Percentiles rank a stretch among this genome's conserved stretches.
These are phyloP conservation scores for Mallotus nudiflorus DNA, from an alignment of 345 rosid species.

Conservation along the genomic window DNA sequence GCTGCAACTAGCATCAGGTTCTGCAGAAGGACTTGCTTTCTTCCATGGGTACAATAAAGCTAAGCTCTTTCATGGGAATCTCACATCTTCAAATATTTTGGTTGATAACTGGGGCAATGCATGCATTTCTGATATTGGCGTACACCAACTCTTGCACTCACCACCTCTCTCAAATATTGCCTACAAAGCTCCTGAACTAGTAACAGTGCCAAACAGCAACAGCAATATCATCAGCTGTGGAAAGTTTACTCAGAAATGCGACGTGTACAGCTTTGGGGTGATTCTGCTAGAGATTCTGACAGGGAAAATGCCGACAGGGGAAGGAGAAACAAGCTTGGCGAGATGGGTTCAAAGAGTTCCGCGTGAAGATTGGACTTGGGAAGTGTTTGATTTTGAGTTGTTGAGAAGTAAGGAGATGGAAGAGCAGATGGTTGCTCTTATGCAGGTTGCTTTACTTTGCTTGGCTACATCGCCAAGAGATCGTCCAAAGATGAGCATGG, in stretches of 20 bases:
- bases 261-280: constrained; percentile 48
- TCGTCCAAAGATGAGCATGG: constrained; percentile 43
- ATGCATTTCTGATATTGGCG: constrained; percentile 36
- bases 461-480: constrained; percentile 41
- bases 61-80: constrained; percentile 42
- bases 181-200: constrained; percentile 38
- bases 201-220: constrained; percentile 15
- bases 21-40: constrained; percentile 44
- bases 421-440: constrained; percentile 39
- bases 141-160: constrained; percentile 34
- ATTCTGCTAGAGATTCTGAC: constrained; percentile 41
- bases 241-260: constrained; percentile 34
- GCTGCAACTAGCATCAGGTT: constrained; percentile 40
- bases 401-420: constrained; percentile 32
- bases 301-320: constrained; percentile 38
- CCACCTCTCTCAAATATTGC: constrained; percentile 14
- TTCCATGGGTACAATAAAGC: constrained; percentile 33
- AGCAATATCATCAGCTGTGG: constrained; percentile 5
- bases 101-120: constrained; percentile 34
- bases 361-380: constrained; percentile 31
- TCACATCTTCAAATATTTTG: constrained; percentile 41
- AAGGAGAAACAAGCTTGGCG: constrained; percentile 40
- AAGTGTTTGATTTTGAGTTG: constrained; percentile 48
- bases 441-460: constrained; percentile 47
- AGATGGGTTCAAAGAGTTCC: constrained; percentile 38